Conservation (phyloP, 805 yeast genomes). For the Metschnikowia cubensis region DNA sequence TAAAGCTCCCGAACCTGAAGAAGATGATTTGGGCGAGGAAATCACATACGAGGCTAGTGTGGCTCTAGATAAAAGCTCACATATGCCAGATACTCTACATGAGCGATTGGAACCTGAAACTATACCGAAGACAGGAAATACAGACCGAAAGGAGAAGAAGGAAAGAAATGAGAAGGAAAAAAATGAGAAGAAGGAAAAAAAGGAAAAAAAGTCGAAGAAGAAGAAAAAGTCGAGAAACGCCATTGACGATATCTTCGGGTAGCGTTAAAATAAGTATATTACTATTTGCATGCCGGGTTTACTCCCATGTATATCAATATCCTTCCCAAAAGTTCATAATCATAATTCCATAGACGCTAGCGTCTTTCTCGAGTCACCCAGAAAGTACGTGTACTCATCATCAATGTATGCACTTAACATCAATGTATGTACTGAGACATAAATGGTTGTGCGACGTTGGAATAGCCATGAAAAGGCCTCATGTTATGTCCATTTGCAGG, state of each 20-base stretch:
- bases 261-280: conserved; percentile 3
- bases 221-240: conserved; percentile 38
- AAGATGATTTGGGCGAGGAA: conserved; percentile 17
- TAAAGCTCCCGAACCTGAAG: background rate
- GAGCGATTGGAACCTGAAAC: background rate
- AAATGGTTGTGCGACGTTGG: conserved; percentile 1
- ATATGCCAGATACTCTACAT: background rate
- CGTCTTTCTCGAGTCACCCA: background rate
- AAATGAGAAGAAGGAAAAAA: conserved; percentile 11
- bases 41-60: conserved; percentile 1
- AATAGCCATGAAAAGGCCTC: background rate
- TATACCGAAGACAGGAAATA: background rate
- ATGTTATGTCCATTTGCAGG: conserved; percentile 1
- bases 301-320: conserved; percentile 1
- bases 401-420: conserved; percentile 1
- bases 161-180: conserved; percentile 13
- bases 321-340: conserved; percentile 4
- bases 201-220: conserved; percentile 14
- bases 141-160: conserved; percentile 21
- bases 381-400: background rate
- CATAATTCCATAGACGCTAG: background rate
- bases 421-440: conserved; percentile 4
- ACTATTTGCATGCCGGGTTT: conserved; percentile 1
- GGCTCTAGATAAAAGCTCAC: background rate
- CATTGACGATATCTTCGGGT: conserved; percentile 77